phyloP scores from a whole-genome alignment of 2,329 filamentous ascomycete species.

The Cladobotryum protrusum region DNA sequence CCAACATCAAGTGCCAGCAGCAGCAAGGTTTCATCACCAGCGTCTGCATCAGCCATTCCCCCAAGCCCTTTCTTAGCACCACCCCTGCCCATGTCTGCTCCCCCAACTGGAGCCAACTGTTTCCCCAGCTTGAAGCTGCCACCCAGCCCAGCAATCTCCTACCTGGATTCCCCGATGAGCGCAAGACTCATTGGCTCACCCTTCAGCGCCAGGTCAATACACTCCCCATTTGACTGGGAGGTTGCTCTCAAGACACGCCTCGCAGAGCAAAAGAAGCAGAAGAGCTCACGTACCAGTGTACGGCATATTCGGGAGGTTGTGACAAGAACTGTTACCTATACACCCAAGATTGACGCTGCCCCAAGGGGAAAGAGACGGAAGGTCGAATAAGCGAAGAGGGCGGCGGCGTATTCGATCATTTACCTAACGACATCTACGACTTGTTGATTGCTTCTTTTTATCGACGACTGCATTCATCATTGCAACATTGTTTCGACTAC shows the following conservation, averaged over 20 bases:
- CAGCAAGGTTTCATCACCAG: conserved; percentile 28
- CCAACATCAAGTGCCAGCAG: conserved; percentile 31
- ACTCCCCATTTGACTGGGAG: conserved; percentile 76
- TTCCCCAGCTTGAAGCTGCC: conserved; percentile 69
- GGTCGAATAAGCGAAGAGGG: conserved; percentile 35
- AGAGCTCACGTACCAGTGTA: conserved; percentile 53
- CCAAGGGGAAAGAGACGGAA: conserved; percentile 91
- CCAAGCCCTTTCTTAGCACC: conserved; percentile 47
- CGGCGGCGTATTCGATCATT: not conserved
- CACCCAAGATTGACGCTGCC: conserved; percentile 76
- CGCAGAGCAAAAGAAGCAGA: conserved; percentile 52
- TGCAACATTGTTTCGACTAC: no score
- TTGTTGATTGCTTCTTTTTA: not conserved
- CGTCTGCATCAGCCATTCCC: conserved; percentile 35
- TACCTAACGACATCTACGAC: conserved; percentile 10
- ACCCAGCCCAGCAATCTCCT: conserved; percentile 64
- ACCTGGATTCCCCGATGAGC: conserved; percentile 63
- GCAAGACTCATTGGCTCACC: conserved; percentile 59
- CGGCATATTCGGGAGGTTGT: conserved; percentile 81
- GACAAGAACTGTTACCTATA: conserved; percentile 91
- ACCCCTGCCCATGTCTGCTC: conserved; percentile 49
- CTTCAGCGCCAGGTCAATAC: conserved; percentile 59
- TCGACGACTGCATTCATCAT: no score
- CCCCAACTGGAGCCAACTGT: conserved; percentile 54
- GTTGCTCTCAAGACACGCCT: conserved; percentile 61